phyloP scores from a whole-genome alignment of 345 rosid species.

The Erysimum cheiranthoides region DNA sequence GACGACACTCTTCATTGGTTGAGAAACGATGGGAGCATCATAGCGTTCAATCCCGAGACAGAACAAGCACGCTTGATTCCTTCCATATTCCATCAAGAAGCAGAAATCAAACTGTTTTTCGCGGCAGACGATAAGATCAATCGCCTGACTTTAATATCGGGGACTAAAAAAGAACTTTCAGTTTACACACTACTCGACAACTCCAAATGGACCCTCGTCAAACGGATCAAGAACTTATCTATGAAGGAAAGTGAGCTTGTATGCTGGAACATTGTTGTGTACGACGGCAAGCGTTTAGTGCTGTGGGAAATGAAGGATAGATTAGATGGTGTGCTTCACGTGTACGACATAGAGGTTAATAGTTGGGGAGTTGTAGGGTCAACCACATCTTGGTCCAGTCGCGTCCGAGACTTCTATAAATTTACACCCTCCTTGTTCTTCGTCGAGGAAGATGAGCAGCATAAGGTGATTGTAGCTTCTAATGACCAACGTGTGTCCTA shows the following conservation, averaged over 20 bases:
- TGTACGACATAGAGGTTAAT: neutral
- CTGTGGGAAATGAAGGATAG: neutral
- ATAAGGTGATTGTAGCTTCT: neutral
- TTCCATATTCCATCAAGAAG: neutral
- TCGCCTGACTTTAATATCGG: neutral
- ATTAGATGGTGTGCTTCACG: neutral
- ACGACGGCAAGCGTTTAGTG: constrained; percentile 19
- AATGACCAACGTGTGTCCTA: neutral
- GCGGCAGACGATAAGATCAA: neutral
- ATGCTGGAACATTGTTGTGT: neutral
- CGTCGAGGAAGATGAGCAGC: neutral
- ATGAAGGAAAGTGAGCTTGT: neutral
- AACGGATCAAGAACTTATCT: neutral
- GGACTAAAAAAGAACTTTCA: neutral
- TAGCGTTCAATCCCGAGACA: constrained; percentile 16
- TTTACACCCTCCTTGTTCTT: neutral
- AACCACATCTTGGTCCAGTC: neutral
- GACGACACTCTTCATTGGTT: constrained; percentile 9
- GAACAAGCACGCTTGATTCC: neutral
- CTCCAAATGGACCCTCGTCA: neutral
- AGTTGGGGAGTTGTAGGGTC: neutral
- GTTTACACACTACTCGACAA: neutral
- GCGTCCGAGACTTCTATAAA: neutral
- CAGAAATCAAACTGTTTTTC: neutral
- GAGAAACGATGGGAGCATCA: constrained; percentile 30